Conservation (phyloP, 257 asterid genomes). For the Cynanchum wilfordii region DNA sequence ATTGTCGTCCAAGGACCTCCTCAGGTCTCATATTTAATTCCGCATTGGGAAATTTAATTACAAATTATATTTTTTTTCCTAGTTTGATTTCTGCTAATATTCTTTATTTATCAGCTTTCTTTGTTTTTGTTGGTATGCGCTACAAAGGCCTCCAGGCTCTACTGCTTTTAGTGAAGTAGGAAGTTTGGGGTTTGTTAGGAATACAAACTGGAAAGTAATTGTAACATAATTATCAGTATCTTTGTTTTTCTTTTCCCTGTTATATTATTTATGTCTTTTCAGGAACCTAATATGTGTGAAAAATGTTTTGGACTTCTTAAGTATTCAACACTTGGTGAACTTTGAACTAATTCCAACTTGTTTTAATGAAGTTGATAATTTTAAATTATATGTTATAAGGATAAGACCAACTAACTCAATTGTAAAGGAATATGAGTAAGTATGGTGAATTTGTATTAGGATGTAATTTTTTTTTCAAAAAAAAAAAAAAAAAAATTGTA, state of each 20-base stretch:
- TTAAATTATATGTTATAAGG: not conserved
- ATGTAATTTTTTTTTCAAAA: too few species aligned
- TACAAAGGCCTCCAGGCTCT: not conserved
- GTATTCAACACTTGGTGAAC: not conserved
- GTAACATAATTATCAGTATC: not conserved
- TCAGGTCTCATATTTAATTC: conserved; percentile 41
- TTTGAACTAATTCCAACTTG: not conserved
- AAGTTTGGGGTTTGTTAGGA: not conserved
- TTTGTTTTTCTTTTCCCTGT: not conserved
- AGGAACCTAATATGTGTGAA: not conserved
- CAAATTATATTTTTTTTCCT: not conserved
- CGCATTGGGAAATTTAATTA: not conserved
- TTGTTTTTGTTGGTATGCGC: not conserved
- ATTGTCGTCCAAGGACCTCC: conserved; percentile 97
- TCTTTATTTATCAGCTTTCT: not conserved
- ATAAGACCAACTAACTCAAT: not conserved
- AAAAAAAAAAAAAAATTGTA: too few species aligned
- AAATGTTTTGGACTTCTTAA: not conserved
- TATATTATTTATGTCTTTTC: not conserved
- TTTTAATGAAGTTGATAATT: too few species aligned
- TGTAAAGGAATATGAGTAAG: not conserved
- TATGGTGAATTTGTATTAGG: too few species aligned
- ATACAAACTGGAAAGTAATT: not conserved
- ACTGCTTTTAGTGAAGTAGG: not conserved
- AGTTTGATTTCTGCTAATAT: not conserved